Percentiles rank a stretch among this genome's conserved stretches.
phyloP scores from a whole-genome alignment of 768 basidiomycete species.

The Mycena chlorophos region DNA sequence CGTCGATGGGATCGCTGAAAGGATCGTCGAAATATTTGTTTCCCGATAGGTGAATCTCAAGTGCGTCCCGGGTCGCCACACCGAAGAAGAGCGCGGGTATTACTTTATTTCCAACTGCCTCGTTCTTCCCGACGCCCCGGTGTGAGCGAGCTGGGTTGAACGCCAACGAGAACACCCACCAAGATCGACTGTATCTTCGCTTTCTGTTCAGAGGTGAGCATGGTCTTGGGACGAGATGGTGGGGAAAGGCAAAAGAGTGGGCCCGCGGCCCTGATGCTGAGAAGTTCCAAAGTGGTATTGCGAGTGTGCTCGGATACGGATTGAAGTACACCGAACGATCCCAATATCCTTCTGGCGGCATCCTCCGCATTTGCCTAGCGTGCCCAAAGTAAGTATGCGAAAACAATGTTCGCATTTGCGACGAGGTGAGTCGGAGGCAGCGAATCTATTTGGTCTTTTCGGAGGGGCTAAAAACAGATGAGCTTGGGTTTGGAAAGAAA shows the following conservation, averaged over 20 bases:
- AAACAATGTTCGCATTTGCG: too few species aligned
- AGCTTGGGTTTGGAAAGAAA: background rate
- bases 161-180: background rate
- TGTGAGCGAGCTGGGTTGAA: background rate
- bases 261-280: background rate
- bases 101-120: constrained; percentile 9
- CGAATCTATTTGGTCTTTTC: background rate
- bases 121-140: background rate
- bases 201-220: background rate
- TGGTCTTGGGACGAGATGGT: background rate
- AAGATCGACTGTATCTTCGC: background rate
- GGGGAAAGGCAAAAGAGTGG: background rate
- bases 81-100: constrained; percentile 31
- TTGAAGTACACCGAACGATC: too few species aligned
- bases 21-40: constrained; percentile 27
- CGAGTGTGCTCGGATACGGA: too few species aligned
- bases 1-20: constrained; percentile 24
- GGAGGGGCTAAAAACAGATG: background rate
- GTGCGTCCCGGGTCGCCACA: constrained; percentile 23
- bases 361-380: too few species aligned
- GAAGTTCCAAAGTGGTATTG: too few species aligned
- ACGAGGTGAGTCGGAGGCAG: too few species aligned
- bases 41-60: constrained; percentile 29
- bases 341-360: too few species aligned
- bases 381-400: too few species aligned